Evolutionary conservation across 2,329 filamentous ascomycete species (phyloP).

Genomic region (Fusarium coffeatum): DNA sequence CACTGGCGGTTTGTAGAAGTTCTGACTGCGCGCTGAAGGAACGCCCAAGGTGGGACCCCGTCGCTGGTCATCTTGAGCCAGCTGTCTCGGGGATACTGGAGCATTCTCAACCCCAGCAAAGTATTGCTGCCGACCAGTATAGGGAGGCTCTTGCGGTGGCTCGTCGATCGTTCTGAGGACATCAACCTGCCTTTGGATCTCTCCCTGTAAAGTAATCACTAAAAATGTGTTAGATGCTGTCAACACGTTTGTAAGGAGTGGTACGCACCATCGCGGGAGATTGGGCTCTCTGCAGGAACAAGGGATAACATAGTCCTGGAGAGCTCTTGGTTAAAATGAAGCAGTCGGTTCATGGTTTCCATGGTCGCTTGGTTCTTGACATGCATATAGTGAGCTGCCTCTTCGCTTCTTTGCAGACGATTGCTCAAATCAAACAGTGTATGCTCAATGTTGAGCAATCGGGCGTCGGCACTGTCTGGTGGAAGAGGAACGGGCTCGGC

Average conservation of each 20-base stretch:
- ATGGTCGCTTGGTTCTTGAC: conserved; percentile 84
- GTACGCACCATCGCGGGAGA: conserved; percentile 83
- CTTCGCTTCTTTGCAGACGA: conserved; percentile 84
- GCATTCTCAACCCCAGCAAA: conserved; percentile 77
- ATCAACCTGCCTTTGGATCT: conserved; percentile 71
- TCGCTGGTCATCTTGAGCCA: conserved; percentile 85
- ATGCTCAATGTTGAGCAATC: conserved; percentile 82
- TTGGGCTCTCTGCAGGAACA: conserved; percentile 78
- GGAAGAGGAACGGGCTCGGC: conserved; percentile 79
- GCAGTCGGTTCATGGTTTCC: conserved; percentile 78
- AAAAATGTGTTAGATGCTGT: conserved; percentile 31
- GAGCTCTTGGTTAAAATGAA: conserved; percentile 86
- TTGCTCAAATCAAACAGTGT: conserved; percentile 82
- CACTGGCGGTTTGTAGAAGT: conserved; percentile 79
- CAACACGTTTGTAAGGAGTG: neutral
- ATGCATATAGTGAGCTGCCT: conserved; percentile 81
- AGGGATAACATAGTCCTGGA: conserved; percentile 79
- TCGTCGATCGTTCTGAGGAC: conserved; percentile 68
- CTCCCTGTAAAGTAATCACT: conserved; percentile 68
- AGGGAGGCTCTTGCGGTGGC: conserved; percentile 72
- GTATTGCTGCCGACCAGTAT: conserved; percentile 74
- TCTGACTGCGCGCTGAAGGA: conserved; percentile 67
- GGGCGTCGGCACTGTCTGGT: conserved; percentile 80
- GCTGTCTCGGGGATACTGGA: conserved; percentile 87
- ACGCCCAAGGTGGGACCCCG: conserved; percentile 76